Conservation (phyloP, 208 protist genomes). For the Leishmania tropica region DNA sequence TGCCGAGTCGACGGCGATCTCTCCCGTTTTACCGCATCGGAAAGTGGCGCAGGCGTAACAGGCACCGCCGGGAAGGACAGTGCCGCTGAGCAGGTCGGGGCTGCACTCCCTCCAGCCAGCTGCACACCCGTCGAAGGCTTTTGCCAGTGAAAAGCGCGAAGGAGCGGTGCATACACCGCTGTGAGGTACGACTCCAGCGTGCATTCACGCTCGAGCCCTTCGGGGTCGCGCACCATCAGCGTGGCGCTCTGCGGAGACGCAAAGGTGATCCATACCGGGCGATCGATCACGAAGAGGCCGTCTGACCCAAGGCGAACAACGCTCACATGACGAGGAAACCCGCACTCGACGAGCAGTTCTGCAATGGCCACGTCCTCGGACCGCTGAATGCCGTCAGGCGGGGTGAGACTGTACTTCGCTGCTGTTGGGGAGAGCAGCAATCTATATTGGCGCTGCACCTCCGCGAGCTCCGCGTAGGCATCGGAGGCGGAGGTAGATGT, state of each 20-base stretch:
- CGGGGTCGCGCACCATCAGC: constrained; percentile 27
- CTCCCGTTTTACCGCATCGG: background rate
- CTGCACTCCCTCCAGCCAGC: no score
- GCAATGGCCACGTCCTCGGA: constrained; percentile 24
- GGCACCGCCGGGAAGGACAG: background rate
- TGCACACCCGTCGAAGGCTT: background rate
- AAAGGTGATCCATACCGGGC: constrained; percentile 21
- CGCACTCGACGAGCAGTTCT: constrained; percentile 4
- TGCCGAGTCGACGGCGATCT: no score
- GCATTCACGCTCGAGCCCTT: constrained; percentile 8
- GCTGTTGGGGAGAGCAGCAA: background rate
- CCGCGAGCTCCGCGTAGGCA: background rate
- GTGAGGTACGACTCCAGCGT: constrained; percentile 22
- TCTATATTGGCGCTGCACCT: background rate
- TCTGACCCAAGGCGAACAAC: constrained; percentile 8
- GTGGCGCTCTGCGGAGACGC: constrained; percentile 21
- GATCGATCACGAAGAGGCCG: constrained; percentile 17
- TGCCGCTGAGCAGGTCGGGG: background rate
- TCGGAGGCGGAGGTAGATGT: background rate
- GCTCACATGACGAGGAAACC: constrained; percentile 18
- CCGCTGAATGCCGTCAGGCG: background rate
- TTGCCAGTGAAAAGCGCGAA: constrained; percentile 16
- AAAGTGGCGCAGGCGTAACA: background rate
- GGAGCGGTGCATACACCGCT: constrained; percentile 22
- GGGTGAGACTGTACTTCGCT: background rate